These are phyloP conservation scores for Ceratonia siliqua DNA, from an alignment of 306 rosid genomes.

Conservation along the genomic window DNA sequence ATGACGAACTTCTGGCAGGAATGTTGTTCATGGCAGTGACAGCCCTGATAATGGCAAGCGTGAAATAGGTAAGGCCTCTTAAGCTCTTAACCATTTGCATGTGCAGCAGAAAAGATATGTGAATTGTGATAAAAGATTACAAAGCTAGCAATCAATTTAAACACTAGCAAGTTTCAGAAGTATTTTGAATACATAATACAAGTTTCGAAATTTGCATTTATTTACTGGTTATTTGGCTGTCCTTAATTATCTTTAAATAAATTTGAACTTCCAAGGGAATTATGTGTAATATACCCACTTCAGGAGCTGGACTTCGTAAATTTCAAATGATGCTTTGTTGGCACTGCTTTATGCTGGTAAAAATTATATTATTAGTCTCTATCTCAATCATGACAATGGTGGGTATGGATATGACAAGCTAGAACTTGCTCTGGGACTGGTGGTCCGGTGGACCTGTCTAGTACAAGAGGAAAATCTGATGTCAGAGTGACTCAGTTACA, in stretches of 20 bases:
- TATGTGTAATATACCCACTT: background rate
- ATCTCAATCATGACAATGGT: background rate
- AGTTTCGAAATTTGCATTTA: background rate
- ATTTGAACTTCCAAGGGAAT: constrained; percentile 16
- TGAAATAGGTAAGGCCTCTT: constrained; percentile 64
- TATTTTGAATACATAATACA: background rate
- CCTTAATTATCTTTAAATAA: background rate
- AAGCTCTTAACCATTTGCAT: background rate
- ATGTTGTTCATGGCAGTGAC: constrained; percentile 94
- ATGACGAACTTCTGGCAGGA: constrained; percentile 60
- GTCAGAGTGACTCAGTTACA: background rate
- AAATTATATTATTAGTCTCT: background rate
- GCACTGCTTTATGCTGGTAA: background rate
- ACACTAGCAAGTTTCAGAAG: constrained; percentile 1
- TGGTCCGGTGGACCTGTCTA: too few relatives aligned
- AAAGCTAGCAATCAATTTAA: constrained; percentile 8
- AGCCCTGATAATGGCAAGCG: constrained; percentile 98
- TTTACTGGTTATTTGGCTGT: background rate
- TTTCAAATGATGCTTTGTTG: constrained; percentile 9
- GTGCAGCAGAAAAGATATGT: constrained; percentile 10
- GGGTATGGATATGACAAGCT: background rate
- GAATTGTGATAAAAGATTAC: background rate
- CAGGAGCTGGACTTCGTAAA: background rate
- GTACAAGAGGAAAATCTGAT: too few relatives aligned
- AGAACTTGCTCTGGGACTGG: background rate